Conservation (phyloP, 2,329 filamentous ascomycete genomes). For the Xylaria sp. region DNA sequence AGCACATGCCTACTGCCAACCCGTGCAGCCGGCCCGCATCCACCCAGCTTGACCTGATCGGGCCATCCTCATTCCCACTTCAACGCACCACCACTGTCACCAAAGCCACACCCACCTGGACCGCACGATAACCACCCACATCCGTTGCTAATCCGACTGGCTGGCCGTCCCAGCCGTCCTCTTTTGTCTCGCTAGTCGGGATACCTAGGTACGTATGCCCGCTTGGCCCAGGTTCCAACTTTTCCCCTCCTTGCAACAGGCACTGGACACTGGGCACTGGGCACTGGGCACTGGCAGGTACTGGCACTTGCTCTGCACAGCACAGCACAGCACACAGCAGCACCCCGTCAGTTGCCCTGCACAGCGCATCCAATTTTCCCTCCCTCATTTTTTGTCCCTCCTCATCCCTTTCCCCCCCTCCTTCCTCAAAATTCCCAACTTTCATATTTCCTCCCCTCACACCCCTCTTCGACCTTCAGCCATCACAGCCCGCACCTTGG, state of each 20-base stretch:
- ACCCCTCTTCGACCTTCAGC: conserved; percentile 34
- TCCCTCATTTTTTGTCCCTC: conserved; percentile 38
- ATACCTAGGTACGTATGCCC: conserved; percentile 7
- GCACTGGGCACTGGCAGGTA: not conserved
- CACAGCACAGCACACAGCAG: conserved; percentile 21
- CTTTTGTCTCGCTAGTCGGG: conserved; percentile 15
- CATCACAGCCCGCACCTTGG: conserved; percentile 29
- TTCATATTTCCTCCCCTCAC: conserved; percentile 33
- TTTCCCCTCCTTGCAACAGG: conserved; percentile 23
- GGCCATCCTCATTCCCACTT: conserved; percentile 18
- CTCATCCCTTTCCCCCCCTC: conserved; percentile 37
- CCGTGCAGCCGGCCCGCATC: conserved; percentile 26
- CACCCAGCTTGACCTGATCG: conserved; percentile 22
- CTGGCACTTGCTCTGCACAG: conserved; percentile 22
- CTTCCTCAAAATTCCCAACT: conserved; percentile 32
- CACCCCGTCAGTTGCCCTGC: conserved; percentile 3
- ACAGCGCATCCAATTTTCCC: conserved; percentile 31
- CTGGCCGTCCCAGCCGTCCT: conserved; percentile 10
- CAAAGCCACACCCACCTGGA: conserved; percentile 21
- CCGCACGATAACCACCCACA: not conserved
- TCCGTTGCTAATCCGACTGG: conserved; percentile 24
- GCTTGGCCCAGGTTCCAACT: conserved; percentile 16
- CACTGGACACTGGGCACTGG: conserved; percentile 4
- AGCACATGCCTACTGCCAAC: conserved; percentile 20
- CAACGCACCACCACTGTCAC: conserved; percentile 18